Conservation (phyloP, 2,329 filamentous ascomycete genomes). For the Penicillium brevicompactum region DNA sequence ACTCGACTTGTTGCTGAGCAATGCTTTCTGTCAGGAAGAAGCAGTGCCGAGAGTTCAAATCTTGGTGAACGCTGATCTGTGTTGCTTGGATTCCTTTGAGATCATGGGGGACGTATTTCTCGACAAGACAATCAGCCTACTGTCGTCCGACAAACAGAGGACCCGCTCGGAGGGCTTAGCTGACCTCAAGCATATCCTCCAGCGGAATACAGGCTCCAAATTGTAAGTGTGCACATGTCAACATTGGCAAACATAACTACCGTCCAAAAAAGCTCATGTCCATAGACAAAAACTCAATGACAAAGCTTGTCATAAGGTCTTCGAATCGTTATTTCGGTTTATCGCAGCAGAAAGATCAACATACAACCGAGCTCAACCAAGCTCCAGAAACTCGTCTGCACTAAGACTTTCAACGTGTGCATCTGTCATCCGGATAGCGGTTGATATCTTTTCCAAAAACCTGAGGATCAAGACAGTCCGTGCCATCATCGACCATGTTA, state of each 20-base stretch:
- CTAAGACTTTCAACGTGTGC: conserved; percentile 69
- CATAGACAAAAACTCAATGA: conserved; percentile 61
- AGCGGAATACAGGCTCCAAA: conserved; percentile 50
- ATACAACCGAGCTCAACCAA: conserved; percentile 60
- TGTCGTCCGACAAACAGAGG: conserved; percentile 47
- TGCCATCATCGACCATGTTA: conserved; percentile 78
- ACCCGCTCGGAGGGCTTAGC: conserved; percentile 55
- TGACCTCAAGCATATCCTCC: conserved; percentile 59
- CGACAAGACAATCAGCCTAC: conserved; percentile 43
- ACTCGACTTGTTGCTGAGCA: conserved; percentile 7
- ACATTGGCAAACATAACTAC: neutral
- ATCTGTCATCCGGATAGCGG: conserved; percentile 69
- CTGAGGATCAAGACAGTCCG: conserved; percentile 77
- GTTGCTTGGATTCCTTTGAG: neutral
- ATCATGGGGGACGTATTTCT: conserved; percentile 47
- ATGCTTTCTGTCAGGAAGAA: neutral
- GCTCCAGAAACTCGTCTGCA: conserved; percentile 52
- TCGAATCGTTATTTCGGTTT: conserved; percentile 76
- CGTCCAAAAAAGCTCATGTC: conserved; percentile 15
- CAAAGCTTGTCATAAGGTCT: conserved; percentile 77
- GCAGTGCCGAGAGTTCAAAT: neutral
- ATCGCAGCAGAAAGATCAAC: conserved; percentile 69
- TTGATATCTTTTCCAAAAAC: conserved; percentile 68
- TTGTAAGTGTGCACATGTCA: conserved; percentile 31
- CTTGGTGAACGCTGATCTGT: neutral